A percentile compares a stretch with the other conserved stretches of the same genome.
These are phyloP conservation scores for Exidia glandulosa DNA, from an alignment of 768 basidiomycete genomes.

Conservation along the genomic window DNA sequence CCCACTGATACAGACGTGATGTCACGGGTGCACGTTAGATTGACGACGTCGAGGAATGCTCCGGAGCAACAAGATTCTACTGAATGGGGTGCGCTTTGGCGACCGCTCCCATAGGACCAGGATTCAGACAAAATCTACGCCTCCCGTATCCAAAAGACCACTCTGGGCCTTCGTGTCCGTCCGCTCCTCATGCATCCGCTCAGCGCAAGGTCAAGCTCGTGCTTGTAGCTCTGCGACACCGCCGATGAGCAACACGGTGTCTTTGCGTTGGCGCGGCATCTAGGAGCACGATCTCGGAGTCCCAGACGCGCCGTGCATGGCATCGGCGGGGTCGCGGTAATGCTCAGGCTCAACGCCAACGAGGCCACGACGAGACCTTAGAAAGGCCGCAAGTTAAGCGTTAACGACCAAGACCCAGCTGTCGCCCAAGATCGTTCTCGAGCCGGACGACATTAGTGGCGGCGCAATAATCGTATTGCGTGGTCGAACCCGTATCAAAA, in stretches of 20 bases:
- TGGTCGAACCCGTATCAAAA: too few relatives aligned
- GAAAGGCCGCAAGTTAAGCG: too few relatives aligned
- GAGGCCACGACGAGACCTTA: slow-evolving; percentile 24
- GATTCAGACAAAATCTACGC: background rate
- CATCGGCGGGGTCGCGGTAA: slow-evolving; percentile 24
- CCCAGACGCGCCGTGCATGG: slow-evolving; percentile 17
- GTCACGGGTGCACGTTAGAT: too few relatives aligned
- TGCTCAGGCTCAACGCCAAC: slow-evolving; percentile 22
- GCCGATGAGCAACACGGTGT: slow-evolving; percentile 24
- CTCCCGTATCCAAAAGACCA: background rate
- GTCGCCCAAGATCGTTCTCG: too few relatives aligned
- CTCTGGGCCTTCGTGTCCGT: slow-evolving; percentile 20
- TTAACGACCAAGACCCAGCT: too few relatives aligned
- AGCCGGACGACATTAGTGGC: too few relatives aligned
- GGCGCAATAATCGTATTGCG: too few relatives aligned
- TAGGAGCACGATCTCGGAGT: slow-evolving; percentile 24
- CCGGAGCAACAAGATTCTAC: too few relatives aligned
- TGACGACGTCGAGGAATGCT: too few relatives aligned
- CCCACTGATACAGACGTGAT: too few relatives aligned
- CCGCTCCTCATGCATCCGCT: slow-evolving; percentile 3
- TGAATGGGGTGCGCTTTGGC: too few relatives aligned
- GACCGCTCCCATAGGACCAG: background rate
- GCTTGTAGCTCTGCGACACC: slow-evolving; percentile 18
- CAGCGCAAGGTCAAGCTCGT: slow-evolving; percentile 17
- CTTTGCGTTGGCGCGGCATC: slow-evolving; percentile 29